Percentiles rank a stretch among this genome's conserved stretches.
Evolutionary conservation across 2,329 filamentous ascomycete genomes (phyloP).

Genomic region (Aspergillus fijiensis): DNA sequence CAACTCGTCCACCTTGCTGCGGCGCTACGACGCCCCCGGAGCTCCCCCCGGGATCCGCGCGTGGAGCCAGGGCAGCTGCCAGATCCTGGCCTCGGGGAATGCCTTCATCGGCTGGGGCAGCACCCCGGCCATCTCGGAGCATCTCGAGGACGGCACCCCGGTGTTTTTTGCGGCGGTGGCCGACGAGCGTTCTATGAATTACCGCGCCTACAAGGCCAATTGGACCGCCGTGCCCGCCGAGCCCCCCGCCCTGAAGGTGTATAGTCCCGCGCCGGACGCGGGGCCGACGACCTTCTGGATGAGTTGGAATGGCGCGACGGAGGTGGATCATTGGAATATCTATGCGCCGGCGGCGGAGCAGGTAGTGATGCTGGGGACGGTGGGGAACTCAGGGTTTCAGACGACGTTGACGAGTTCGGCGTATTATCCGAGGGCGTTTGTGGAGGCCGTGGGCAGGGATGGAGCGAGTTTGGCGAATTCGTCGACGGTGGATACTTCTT

Average conservation of each 20-base stretch:
- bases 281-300: not conserved
- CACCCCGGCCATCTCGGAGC: not conserved
- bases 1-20: not conserved
- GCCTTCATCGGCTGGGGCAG: not conserved
- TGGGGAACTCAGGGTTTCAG: not conserved
- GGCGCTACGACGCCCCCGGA: not conserved
- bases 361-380: not conserved
- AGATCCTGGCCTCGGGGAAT: not conserved
- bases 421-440: not conserved
- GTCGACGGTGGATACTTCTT: not conserved
- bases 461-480: not conserved
- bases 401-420: not conserved
- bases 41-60: not conserved
- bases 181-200: not conserved
- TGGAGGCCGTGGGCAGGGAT: not conserved
- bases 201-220: not conserved
- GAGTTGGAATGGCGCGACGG: conserved; percentile 2
- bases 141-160: not conserved
- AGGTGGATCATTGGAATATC: not conserved
- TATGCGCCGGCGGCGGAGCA: not conserved
- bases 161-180: not conserved
- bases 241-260: not conserved
- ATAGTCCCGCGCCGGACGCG: not conserved
- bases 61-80: not conserved
- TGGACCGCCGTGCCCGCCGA: not conserved